These are phyloP conservation scores for Phragmites australis DNA, from an alignment of 176 grass and related monocot species.

Conservation along the genomic window DNA sequence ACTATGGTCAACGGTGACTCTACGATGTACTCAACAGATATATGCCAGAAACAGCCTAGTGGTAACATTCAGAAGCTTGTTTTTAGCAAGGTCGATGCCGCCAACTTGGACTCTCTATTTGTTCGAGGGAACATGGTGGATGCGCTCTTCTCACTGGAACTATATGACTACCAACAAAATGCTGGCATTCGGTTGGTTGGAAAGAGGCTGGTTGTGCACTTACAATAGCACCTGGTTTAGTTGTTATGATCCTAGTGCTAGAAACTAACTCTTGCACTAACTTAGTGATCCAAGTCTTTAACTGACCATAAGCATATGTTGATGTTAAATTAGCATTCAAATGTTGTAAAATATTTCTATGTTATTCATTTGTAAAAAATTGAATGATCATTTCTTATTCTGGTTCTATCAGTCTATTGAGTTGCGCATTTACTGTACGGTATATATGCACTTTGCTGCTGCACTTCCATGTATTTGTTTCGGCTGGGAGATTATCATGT, in stretches of 20 bases:
- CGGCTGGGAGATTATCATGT: too few relatives aligned
- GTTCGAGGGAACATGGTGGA: slow-evolving; percentile 56
- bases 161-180: slow-evolving; percentile 80
- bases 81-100: slow-evolving; percentile 62
- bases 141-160: slow-evolving; percentile 63
- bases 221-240: slow-evolving; percentile 33
- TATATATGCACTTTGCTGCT: too few relatives aligned
- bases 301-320: slow-evolving; percentile 28
- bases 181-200: slow-evolving; percentile 73
- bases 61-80: slow-evolving; percentile 71
- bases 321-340: slow-evolving; percentile 25
- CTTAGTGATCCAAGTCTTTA: background rate
- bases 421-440: too few relatives aligned
- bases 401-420: too few relatives aligned
- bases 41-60: slow-evolving; percentile 61
- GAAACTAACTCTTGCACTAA: slow-evolving; percentile 33
- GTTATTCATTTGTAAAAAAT: too few relatives aligned
- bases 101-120: slow-evolving; percentile 59
- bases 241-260: slow-evolving; percentile 36
- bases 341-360: slow-evolving; percentile 8
- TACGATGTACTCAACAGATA: slow-evolving; percentile 63
- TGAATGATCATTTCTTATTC: too few relatives aligned
- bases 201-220: slow-evolving; percentile 67
- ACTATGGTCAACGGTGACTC: slow-evolving; percentile 37
- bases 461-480: too few relatives aligned